Evolutionary conservation across 169 alveolate genomes (phyloP), one percentile per base, ranked within the genome.

Genomic region (Eimeria tenella): DNA sequence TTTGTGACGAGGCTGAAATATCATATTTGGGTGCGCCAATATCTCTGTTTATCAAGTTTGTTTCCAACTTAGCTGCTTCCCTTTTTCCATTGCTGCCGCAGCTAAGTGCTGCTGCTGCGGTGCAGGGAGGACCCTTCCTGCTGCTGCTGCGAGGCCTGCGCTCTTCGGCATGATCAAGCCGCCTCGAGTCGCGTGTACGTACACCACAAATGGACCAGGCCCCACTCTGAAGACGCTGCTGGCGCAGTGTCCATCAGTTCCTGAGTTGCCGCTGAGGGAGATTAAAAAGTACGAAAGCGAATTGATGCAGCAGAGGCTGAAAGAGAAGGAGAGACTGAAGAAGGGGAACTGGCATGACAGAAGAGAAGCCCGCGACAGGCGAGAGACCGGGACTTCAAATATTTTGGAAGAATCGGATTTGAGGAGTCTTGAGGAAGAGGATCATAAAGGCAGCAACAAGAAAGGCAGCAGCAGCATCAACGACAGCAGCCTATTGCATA

Each of bases 161-260:
- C 70, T 79, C 65, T 79, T 79, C n/a, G 88, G 71, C 5, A 55
- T 79, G 71, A 6, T 53, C 19, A 79, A 79, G 88, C 88, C 88
- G 4, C 88, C 71, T 5, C 50, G 65, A 7, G 71, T 79, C 53
- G 88, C 70, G 53, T 79, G 88, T 55, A 79, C 65, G 65, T 79
- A 79, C 88, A 52, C 88, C 25, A 13, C 23, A 55, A 55, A 79
- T 21, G 88, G 52, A 9, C n/a, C 88, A 19, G 71, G 68, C 0
- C 88, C 88, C 0, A 53, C 88, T 15, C n/a, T 79, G 52, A 79
- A 79, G 88, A 53, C 68, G 6, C n/a, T 79, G 71, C 71, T 79
- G 52, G 70, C 63, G 56, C 88, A 79, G 56, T 50, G 17, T 3
- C 70, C 88, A 5, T 13, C 25, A 31, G 13, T 74, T 8, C 60